A percentile compares a stretch with the other conserved stretches of the same genome.
Evolutionary conservation across 2,329 filamentous ascomycete species (phyloP).

Genomic region (Aspergillus alliaceus): DNA sequence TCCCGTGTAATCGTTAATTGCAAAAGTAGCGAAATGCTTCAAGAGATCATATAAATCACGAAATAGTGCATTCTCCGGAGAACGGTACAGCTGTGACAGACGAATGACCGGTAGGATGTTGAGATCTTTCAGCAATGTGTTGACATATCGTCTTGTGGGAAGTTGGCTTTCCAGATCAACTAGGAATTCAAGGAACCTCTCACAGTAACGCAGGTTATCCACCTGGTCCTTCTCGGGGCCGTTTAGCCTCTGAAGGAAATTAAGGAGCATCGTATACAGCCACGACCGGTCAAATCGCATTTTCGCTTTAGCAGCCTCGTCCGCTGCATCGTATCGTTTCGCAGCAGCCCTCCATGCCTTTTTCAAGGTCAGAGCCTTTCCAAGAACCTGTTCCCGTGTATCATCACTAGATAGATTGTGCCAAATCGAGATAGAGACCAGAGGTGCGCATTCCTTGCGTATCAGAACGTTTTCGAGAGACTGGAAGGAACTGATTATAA

Average conservation of each 20-base stretch:
- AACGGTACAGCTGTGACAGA: slow-evolving; percentile 74
- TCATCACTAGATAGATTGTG: slow-evolving; percentile 82
- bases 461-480: slow-evolving; percentile 86
- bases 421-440: slow-evolving; percentile 95
- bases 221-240: slow-evolving; percentile 38
- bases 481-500: slow-evolving; percentile 89
- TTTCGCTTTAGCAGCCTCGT: slow-evolving; percentile 74
- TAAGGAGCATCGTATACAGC: slow-evolving; percentile 81
- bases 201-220: slow-evolving; percentile 78
- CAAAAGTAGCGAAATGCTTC: slow-evolving; percentile 82
- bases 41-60: slow-evolving; percentile 80
- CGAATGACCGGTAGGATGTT: slow-evolving; percentile 76
- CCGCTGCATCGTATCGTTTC: slow-evolving; percentile 84
- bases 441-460: slow-evolving; percentile 90
- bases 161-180: slow-evolving; percentile 90
- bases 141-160: slow-evolving; percentile 90
- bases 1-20: slow-evolving; percentile 88
- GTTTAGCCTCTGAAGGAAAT: slow-evolving; percentile 77
- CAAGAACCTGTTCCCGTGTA: slow-evolving; percentile 70
- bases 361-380: slow-evolving; percentile 70
- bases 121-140: slow-evolving; percentile 80
- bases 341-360: slow-evolving; percentile 88
- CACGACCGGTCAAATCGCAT: slow-evolving; percentile 90
- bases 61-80: slow-evolving; percentile 72
- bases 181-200: slow-evolving; percentile 88